Evolutionary conservation across 2,329 filamentous ascomycete genomes (phyloP), one percentile per base, ranked within the genome.

Genomic region (Cladosporium sp.): DNA sequence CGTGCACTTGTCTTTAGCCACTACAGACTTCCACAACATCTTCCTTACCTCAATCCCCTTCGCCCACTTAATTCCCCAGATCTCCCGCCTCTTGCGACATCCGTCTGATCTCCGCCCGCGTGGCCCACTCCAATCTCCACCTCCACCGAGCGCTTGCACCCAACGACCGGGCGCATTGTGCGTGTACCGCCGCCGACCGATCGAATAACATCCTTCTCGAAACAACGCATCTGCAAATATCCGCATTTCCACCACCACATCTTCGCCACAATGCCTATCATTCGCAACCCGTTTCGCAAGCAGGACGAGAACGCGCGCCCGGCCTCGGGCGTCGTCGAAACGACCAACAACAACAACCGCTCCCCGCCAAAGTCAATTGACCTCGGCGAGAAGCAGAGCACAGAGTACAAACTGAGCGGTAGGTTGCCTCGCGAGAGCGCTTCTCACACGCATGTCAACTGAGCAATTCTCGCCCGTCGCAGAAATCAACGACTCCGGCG

Each of bases 401-500:
- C 69, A n/a, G 75, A 78, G 56, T 78, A 77, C 65, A 75, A 78
- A 61, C 54, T 78, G 62, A 77, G 75, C 64, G 75, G 75, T 78
- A 65, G 60, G 72, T 64, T 22, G 37, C 42, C 43, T 40, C 45
- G 43, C 39, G 34, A 36, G 36, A 53, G 50, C 22, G 58, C 64
- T 56, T 61, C 64, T 68, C 57, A 66, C 57, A 54, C 30, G 47
- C 43, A 52, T 37, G 6, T 38, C 11, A 22, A 24, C 45, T 48
- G 44, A 48, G 17, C 12, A 12, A 34, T 41, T 27, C 13, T 36
- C n/a, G 8, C 9, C 32, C n/a, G 22, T 13, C 42, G 60, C 68
- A 96, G 92, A 96, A 58, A 93, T 97, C 69, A 95, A 95, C 67
- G 91, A 95, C 71, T 95, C 88, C 68, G 92, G 92, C 59, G 87